Evolutionary conservation across 2,329 filamentous ascomycete genomes (phyloP).

Genomic region (Pleomassaria siparia): DNA sequence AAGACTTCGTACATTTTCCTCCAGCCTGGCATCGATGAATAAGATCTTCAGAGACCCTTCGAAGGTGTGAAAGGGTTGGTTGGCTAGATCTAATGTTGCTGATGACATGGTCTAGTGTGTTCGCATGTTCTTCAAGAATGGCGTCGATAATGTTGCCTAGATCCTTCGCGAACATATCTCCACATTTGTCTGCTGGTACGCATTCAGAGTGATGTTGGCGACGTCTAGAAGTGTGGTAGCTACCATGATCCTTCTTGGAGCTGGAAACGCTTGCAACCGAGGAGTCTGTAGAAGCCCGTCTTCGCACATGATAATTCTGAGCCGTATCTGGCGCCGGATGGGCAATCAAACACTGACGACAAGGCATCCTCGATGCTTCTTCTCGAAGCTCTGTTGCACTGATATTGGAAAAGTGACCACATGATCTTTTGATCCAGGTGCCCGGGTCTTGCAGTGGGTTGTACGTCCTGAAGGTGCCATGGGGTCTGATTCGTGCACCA

Average conservation of each 20-base stretch:
- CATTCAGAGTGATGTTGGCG: conserved; percentile 18
- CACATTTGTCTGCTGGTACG: conserved; percentile 22
- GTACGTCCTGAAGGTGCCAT: conserved; percentile 11
- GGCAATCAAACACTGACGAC: conserved; percentile 24
- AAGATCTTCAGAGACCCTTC: conserved; percentile 20
- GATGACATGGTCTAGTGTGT: conserved; percentile 43
- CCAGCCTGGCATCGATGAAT: conserved; percentile 16
- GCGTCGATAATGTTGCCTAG: conserved; percentile 43
- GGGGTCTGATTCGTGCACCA: conserved; percentile 31
- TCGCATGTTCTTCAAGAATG: conserved; percentile 45
- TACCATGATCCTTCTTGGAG: conserved; percentile 4
- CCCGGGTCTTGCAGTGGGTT: conserved; percentile 22
- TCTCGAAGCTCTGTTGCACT: conserved; percentile 15
- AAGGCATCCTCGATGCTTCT: conserved; percentile 16
- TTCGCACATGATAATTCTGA: conserved; percentile 6
- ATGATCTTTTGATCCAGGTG: conserved; percentile 30
- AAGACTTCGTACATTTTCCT: conserved; percentile 2
- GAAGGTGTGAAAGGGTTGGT: conserved; percentile 19
- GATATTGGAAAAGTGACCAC: conserved; percentile 31
- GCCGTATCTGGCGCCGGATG: conserved; percentile 3
- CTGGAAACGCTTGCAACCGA: conserved; percentile 14
- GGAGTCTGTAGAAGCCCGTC: conserved; percentile 16
- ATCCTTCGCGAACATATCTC: conserved; percentile 34
- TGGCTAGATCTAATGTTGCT: conserved; percentile 37
- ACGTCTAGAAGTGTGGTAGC: conserved; percentile 4